phyloP scores from a whole-genome alignment of 2,329 filamentous ascomycete species.

The Botrytis porri region DNA sequence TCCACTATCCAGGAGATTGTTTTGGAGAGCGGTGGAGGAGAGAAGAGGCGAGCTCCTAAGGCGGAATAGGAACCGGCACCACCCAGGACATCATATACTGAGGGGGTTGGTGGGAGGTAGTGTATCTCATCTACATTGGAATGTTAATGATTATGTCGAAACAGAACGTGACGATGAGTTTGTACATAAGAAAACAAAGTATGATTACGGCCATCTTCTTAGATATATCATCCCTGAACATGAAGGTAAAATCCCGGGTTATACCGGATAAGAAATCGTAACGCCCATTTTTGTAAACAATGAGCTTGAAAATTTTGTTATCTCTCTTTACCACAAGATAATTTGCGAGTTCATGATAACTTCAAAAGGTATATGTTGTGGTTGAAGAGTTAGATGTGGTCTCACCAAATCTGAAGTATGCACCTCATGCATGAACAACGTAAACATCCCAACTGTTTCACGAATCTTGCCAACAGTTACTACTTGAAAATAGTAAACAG shows the following conservation, averaged over 20 bases:
- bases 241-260: neutral
- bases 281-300: neutral
- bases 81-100: constrained; percentile 75
- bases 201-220: too few relatives aligned
- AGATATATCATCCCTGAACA: constrained; percentile 5
- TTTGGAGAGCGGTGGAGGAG: constrained; percentile 60
- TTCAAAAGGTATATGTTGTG: neutral
- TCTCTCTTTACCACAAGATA: too few relatives aligned
- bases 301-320: neutral
- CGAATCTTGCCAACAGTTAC: neutral
- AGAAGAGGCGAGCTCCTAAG: constrained; percentile 84
- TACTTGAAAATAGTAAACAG: neutral
- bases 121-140: constrained; percentile 77
- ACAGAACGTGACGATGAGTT: neutral
- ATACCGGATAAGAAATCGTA: neutral
- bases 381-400: neutral
- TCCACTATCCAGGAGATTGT: constrained; percentile 89
- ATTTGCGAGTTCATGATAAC: neutral
- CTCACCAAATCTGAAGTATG: neutral
- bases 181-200: neutral
- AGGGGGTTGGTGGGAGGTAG: constrained; percentile 66
- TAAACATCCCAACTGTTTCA: constrained; percentile 10
- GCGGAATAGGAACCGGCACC: constrained; percentile 86
- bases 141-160: constrained; percentile 22
- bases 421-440: constrained; percentile 12